These are phyloP conservation scores for Dovyalis caffra DNA, from an alignment of 345 rosid species.

Conservation along the genomic window DNA sequence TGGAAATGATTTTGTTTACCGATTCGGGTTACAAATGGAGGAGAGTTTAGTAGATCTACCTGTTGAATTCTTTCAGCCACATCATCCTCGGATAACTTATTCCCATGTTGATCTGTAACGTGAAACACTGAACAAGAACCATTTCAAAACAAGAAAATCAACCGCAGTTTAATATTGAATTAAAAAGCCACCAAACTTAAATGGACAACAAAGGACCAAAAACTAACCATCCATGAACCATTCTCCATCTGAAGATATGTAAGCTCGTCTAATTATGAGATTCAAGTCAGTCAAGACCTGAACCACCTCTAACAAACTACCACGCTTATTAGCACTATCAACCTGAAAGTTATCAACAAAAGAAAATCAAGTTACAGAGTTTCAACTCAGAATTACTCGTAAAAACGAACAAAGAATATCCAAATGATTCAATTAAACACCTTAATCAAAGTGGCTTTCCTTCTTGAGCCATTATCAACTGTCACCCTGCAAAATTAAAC, in stretches of 20 bases:
- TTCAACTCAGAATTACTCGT: constrained; percentile 3
- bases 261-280: constrained; percentile 68
- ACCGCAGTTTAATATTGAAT: constrained; percentile 6
- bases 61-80: constrained; percentile 68
- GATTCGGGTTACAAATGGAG: not conserved
- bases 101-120: constrained; percentile 70
- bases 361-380: not conserved
- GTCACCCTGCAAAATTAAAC: constrained; percentile 59
- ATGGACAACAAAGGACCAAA: constrained; percentile 3
- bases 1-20: not conserved
- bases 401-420: constrained; percentile 6
- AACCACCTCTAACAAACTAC: constrained; percentile 77
- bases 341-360: constrained; percentile 40
- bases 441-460: constrained; percentile 65
- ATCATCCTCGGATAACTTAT: constrained; percentile 59
- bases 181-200: not conserved
- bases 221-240: constrained; percentile 90
- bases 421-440: constrained; percentile 31
- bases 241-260: constrained; percentile 82
- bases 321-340: constrained; percentile 75
- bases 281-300: constrained; percentile 79
- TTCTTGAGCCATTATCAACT: constrained; percentile 57
- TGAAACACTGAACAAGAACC: constrained; percentile 55
- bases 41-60: constrained; percentile 43
- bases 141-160: constrained; percentile 10